These are phyloP conservation scores for Hyaloscypha variabilis DNA, from an alignment of 495 filamentous ascomycete genomes.

Conservation along the genomic window DNA sequence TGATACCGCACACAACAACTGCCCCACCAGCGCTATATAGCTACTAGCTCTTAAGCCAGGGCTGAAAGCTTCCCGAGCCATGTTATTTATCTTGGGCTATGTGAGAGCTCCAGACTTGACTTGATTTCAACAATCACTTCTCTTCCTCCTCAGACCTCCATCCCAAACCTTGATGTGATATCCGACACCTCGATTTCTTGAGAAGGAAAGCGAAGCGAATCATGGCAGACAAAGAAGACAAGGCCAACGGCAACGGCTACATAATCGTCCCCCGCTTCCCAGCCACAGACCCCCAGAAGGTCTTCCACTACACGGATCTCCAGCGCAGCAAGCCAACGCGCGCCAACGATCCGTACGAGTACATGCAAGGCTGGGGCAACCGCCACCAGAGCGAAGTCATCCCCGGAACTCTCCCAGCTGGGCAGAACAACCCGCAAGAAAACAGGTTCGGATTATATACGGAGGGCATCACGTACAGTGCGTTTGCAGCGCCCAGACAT, in stretches of 20 bases:
- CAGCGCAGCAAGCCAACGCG: constrained; percentile 47
- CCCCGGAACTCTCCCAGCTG: constrained; percentile 38
- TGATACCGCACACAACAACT: too few species aligned
- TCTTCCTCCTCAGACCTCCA: background rate
- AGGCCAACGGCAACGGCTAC: constrained; percentile 1
- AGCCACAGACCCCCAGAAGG: constrained; percentile 40
- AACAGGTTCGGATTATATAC: constrained; percentile 68
- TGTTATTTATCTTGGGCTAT: background rate
- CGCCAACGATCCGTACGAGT: constrained; percentile 54
- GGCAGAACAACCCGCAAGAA: constrained; percentile 73
- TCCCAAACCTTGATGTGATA: background rate
- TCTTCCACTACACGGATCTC: constrained; percentile 61
- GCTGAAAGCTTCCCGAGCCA: background rate
- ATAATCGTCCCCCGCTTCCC: constrained; percentile 14
- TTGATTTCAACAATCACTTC: background rate
- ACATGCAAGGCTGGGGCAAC: constrained; percentile 40
- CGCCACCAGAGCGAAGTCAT: constrained; percentile 28
- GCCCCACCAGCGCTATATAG: constrained; percentile 14
- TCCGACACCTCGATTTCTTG: background rate
- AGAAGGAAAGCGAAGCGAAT: background rate
- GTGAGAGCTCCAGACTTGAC: background rate
- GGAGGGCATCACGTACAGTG: constrained; percentile 82
- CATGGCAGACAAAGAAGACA: background rate
- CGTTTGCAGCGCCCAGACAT: constrained; percentile 72
- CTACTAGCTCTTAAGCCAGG: background rate